Evolutionary conservation across 1,284 basidiomycete species (phyloP).

Genomic region (Ustilago crameri): DNA sequence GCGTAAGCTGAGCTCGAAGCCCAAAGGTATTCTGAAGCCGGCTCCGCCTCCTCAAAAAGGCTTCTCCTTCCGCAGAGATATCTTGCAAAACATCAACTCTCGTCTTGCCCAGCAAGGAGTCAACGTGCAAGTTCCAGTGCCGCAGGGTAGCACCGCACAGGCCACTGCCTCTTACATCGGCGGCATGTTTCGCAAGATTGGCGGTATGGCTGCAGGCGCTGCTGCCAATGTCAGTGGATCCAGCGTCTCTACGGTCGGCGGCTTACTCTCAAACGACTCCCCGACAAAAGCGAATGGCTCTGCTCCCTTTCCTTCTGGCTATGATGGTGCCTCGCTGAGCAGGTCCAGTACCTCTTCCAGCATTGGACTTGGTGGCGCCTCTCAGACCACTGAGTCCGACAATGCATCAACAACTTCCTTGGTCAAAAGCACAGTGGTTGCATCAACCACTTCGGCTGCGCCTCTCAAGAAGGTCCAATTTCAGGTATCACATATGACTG

Average conservation of each 20-base stretch:
- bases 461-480: constrained; percentile 65
- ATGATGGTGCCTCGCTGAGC: constrained; percentile 4
- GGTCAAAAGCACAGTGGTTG: constrained; percentile 26
- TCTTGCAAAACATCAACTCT: constrained; percentile 62
- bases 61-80: constrained; percentile 62
- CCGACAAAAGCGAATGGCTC: constrained; percentile 14
- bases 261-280: constrained; percentile 21
- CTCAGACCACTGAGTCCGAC: constrained; percentile 15
- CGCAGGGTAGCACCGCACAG: constrained; percentile 46
- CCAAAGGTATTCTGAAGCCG: constrained; percentile 62
- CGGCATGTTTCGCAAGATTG: constrained; percentile 58
- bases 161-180: constrained; percentile 55
- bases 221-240: constrained; percentile 43
- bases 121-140: constrained; percentile 61
- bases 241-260: constrained; percentile 21
- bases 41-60: constrained; percentile 56
- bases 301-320: background rate
- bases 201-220: constrained; percentile 50
- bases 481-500: constrained; percentile 56
- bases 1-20: constrained; percentile 34
- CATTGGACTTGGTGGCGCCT: constrained; percentile 1
- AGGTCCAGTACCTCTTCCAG: constrained; percentile 14
- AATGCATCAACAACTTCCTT: constrained; percentile 7
- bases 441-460: constrained; percentile 40
- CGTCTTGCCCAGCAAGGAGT: constrained; percentile 66